A percentile compares a stretch with the other conserved stretches of the same genome.
These are phyloP conservation scores for Pseudoscleropodium purum DNA, from an alignment of 225 moss, liverwort and hornwort genomes.

Conservation along the genomic window DNA sequence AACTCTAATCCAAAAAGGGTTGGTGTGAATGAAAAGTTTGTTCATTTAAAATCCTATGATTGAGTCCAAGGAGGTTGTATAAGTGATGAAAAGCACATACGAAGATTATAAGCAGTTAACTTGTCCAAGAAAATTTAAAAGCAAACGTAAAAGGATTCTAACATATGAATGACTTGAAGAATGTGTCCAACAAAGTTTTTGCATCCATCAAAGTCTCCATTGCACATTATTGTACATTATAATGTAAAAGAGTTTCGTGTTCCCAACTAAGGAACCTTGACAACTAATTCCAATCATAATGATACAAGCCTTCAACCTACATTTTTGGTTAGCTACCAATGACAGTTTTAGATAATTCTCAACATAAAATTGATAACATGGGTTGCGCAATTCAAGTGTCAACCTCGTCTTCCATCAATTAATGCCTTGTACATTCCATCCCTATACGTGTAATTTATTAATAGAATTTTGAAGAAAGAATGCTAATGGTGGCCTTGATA, in stretches of 20 bases:
- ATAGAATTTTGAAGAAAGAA: conserved; percentile 48
- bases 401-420: conserved; percentile 34
- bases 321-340: not conserved
- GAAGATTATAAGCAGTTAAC: not conserved
- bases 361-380: not conserved
- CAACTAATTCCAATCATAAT: not conserved
- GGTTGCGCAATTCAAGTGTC: conserved; percentile 19
- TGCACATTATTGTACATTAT: too few relatives aligned
- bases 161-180: not conserved
- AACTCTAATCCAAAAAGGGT: too few relatives aligned
- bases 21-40: too few relatives aligned
- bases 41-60: too few relatives aligned
- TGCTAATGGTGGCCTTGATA: conserved; percentile 24
- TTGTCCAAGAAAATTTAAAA: not conserved
- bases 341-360: not conserved
- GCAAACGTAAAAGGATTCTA: too few relatives aligned
- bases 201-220: not conserved
- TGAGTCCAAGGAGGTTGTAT: too few relatives aligned
- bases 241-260: not conserved
- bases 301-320: not conserved
- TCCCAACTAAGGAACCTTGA: not conserved
- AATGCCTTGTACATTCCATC: conserved; percentile 50
- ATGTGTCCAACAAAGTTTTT: too few relatives aligned
- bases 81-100: too few relatives aligned
- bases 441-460: conserved; percentile 18